Conservation (phyloP, 441 rosid genomes). For the Erodium trifolium region DNA sequence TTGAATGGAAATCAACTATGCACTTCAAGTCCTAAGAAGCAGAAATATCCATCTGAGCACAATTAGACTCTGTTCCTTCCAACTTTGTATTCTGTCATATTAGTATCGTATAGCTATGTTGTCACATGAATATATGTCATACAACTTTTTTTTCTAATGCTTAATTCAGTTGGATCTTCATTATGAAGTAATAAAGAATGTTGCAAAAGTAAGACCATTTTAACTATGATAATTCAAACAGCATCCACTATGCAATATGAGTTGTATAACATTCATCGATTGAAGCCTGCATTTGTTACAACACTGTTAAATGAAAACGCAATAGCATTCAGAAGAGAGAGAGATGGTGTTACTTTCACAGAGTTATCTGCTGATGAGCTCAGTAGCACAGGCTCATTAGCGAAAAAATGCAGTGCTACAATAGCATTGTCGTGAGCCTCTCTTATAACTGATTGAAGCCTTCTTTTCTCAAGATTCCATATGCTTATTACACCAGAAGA, state of each 20-base stretch:
- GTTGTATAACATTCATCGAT: too few species aligned
- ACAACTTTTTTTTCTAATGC: neutral
- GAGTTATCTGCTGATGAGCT: slow-evolving; percentile 93
- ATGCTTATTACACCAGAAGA: slow-evolving; percentile 91
- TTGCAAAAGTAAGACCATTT: neutral
- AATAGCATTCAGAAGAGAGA: neutral
- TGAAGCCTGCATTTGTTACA: neutral
- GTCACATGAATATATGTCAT: neutral
- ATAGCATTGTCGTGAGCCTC: slow-evolving; percentile 92
- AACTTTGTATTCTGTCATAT: neutral
- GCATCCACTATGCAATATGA: neutral
- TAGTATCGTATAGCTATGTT: neutral
- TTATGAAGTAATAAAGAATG: neutral
- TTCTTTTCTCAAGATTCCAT: slow-evolving; percentile 92
- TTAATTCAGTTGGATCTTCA: neutral
- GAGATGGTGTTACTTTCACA: slow-evolving; percentile 51
- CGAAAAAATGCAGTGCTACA: slow-evolving; percentile 74
- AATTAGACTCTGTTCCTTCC: neutral
- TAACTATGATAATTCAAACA: neutral
- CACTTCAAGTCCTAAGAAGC: neutral
- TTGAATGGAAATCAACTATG: neutral
- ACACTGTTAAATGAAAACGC: neutral
- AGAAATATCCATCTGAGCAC: neutral
- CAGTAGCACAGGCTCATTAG: slow-evolving; percentile 93
- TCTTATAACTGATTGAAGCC: slow-evolving; percentile 76